Percentiles rank a stretch among this genome's conserved stretches.
phyloP scores from a whole-genome alignment of 208 protist genomes.

The Sergeia podlipaevii region DNA sequence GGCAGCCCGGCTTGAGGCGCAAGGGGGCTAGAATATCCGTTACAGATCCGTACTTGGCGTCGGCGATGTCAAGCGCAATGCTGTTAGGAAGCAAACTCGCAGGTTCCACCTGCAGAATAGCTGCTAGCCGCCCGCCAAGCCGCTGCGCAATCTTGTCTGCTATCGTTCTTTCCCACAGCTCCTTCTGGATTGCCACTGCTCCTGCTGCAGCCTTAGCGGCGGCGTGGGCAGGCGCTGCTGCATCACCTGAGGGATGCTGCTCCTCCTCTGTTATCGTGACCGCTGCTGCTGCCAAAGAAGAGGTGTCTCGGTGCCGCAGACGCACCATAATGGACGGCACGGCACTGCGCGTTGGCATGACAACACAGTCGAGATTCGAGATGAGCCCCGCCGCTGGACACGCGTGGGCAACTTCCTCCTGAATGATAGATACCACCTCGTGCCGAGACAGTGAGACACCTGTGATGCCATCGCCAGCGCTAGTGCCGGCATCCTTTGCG shows the following conservation, averaged over 20 bases:
- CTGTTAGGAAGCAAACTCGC: constrained; percentile 48
- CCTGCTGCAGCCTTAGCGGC: no score
- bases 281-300: background rate
- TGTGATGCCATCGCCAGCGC: constrained; percentile 9
- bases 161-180: constrained; percentile 39
- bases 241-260: background rate
- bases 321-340: background rate
- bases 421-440: constrained; percentile 30
- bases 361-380: background rate
- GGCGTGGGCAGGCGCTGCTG: background rate
- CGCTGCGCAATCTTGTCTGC: constrained; percentile 30
- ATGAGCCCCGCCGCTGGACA: background rate
- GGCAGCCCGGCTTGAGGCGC: constrained; percentile 82
- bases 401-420: constrained; percentile 19
- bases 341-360: background rate
- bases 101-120: constrained; percentile 48
- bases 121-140: constrained; percentile 35
- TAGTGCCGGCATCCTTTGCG: no score
- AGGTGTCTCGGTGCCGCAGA: background rate
- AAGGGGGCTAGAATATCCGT: constrained; percentile 72
- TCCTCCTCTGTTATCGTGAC: background rate
- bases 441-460: constrained; percentile 17
- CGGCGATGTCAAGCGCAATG: constrained; percentile 52
- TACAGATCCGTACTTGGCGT: no score
- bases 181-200: background rate